Percentiles rank a stretch among this genome's conserved stretches.
phyloP scores from a whole-genome alignment of 177 flowering plant species.

The Tripterygium wilfordii region DNA sequence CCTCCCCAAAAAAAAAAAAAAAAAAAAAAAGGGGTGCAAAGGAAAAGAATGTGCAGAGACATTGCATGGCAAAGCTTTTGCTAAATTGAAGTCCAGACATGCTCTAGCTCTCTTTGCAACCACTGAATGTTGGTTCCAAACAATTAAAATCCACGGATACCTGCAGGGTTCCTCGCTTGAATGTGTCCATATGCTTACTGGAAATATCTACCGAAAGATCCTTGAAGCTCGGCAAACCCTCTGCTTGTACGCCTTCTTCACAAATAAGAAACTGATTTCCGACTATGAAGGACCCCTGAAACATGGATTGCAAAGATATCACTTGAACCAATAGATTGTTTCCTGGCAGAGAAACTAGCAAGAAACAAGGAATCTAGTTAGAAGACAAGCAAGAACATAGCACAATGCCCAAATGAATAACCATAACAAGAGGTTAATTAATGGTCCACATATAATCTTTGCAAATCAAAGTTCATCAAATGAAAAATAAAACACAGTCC shows the following conservation, averaged over 20 bases:
- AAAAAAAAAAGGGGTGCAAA: too few relatives aligned
- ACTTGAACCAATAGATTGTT: conserved; percentile 47
- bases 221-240: conserved; percentile 76
- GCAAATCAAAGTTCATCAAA: neutral
- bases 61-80: too few relatives aligned
- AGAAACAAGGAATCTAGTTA: conserved; percentile 6
- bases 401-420: neutral
- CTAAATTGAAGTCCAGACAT: too few relatives aligned
- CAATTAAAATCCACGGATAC: conserved; percentile 62
- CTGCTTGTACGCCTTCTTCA: conserved; percentile 90
- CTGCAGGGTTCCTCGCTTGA: conserved; percentile 82
- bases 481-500: neutral
- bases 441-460: neutral
- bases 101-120: too few relatives aligned
- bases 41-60: too few relatives aligned
- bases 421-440: neutral
- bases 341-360: conserved; percentile 72
- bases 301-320: conserved; percentile 73
- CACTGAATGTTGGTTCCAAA: too few relatives aligned
- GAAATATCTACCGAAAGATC: conserved; percentile 68
- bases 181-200: conserved; percentile 70
- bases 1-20: too few relatives aligned
- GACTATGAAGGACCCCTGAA: conserved; percentile 74
- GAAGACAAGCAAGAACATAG: conserved; percentile 2
- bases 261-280: conserved; percentile 91